phyloP scores from a whole-genome alignment of 148 eudicot genomes.

The Camellia lanceoleosa region DNA sequence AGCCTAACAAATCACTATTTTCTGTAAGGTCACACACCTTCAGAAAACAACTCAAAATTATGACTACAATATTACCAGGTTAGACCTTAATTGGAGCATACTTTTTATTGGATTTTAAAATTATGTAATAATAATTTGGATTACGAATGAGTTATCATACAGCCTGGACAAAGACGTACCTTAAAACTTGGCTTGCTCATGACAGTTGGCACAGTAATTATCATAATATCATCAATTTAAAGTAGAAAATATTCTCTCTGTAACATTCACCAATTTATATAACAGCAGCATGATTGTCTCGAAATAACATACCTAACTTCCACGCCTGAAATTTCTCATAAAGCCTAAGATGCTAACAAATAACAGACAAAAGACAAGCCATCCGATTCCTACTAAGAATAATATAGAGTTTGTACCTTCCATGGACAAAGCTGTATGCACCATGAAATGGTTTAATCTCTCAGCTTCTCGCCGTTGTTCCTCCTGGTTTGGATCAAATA shows the following conservation, averaged over 20 bases:
- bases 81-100: background rate
- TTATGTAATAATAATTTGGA: background rate
- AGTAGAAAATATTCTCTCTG: background rate
- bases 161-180: background rate
- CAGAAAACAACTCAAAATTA: background rate
- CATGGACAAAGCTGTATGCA: slow-evolving; percentile 81
- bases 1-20: no score
- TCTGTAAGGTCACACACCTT: background rate
- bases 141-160: background rate
- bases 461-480: slow-evolving; percentile 87
- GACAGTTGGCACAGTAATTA: background rate
- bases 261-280: background rate
- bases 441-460: slow-evolving; percentile 88
- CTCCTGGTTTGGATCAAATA: slow-evolving; percentile 77
- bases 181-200: background rate
- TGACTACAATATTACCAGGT: background rate
- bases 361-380: background rate
- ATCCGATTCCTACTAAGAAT: background rate
- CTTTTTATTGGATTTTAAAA: background rate
- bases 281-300: background rate
- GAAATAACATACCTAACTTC: background rate
- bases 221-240: background rate
- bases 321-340: background rate
- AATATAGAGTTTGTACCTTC: slow-evolving; percentile 53
- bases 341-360: background rate